phyloP scores from a whole-genome alignment of 164 flowering plant species.

The Warburgia ugandensis region DNA sequence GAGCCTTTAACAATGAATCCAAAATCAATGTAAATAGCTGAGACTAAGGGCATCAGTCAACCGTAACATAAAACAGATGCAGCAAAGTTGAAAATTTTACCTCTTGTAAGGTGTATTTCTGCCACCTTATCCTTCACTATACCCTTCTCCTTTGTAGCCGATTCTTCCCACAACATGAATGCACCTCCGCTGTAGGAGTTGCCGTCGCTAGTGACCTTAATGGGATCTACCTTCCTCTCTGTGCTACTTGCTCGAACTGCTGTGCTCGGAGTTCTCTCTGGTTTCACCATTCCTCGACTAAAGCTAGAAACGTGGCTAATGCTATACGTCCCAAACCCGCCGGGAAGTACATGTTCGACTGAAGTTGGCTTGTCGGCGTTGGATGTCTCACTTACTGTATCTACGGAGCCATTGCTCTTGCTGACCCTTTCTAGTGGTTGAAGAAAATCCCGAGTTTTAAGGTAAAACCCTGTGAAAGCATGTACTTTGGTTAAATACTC shows the following conservation, averaged over 20 bases:
- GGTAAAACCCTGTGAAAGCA: conserved; percentile 37
- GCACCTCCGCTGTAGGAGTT: conserved; percentile 61
- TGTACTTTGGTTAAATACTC: neutral
- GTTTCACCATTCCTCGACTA: conserved; percentile 42
- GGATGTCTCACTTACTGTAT: conserved; percentile 20
- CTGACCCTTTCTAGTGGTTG: conserved; percentile 62
- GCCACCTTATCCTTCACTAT: conserved; percentile 46
- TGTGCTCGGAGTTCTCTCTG: conserved; percentile 36
- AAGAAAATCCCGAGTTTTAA: conserved; percentile 77
- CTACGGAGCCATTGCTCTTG: conserved; percentile 39
- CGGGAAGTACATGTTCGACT: conserved; percentile 70
- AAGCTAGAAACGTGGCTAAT: conserved; percentile 62
- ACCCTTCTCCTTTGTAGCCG: conserved; percentile 36
- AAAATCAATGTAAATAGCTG: too few relatives aligned
- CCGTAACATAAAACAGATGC: neutral
- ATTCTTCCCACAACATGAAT: conserved; percentile 83
- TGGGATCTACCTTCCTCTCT: conserved; percentile 44
- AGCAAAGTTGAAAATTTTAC: neutral
- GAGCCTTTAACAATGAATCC: too few relatives aligned
- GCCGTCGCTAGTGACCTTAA: conserved; percentile 32
- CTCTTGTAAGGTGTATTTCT: conserved; percentile 4
- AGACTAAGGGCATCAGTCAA: too few relatives aligned
- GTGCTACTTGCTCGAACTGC: conserved; percentile 34
- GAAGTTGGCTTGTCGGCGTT: conserved; percentile 39
- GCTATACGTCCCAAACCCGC: conserved; percentile 90